Conservation (phyloP, 2,329 filamentous ascomycete species). For the Sarocladiaceae sp. region DNA sequence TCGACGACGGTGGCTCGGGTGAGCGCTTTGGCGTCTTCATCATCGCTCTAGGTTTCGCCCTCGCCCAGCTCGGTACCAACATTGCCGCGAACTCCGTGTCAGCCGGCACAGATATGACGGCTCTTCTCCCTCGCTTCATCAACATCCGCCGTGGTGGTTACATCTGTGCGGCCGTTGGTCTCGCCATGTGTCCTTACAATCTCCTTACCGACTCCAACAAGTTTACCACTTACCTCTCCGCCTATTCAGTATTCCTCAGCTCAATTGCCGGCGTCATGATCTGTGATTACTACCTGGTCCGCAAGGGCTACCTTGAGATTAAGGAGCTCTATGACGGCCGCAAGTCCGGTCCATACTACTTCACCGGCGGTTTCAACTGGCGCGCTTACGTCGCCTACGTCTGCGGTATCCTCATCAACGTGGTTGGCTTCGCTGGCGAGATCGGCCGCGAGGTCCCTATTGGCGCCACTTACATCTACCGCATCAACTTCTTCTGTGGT, state of each 20-base stretch:
- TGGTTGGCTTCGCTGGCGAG: conserved; percentile 85
- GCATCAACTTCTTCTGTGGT: conserved; percentile 85
- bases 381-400: conserved; percentile 81
- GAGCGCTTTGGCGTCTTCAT: conserved; percentile 74
- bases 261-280: conserved; percentile 91
- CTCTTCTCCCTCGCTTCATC: conserved; percentile 72
- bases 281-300: conserved; percentile 82
- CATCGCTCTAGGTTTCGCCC: conserved; percentile 64
- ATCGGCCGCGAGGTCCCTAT: conserved; percentile 68
- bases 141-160: conserved; percentile 86
- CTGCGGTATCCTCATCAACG: conserved; percentile 79
- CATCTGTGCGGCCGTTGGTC: conserved; percentile 72
- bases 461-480: conserved; percentile 82
- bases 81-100: conserved; percentile 85
- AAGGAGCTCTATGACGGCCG: conserved; percentile 74
- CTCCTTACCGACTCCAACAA: conserved; percentile 71
- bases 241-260: conserved; percentile 91
- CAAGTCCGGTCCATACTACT: conserved; percentile 67
- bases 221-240: conserved; percentile 88
- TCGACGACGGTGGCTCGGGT: conserved; percentile 62
- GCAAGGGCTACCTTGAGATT: conserved; percentile 75
- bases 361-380: conserved; percentile 71
- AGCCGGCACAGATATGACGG: conserved; percentile 78
- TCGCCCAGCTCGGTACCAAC: conserved; percentile 82
- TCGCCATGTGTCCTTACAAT: conserved; percentile 85